Conservation (phyloP, 2,329 filamentous ascomycete species). For the Trichoderma gracile region DNA sequence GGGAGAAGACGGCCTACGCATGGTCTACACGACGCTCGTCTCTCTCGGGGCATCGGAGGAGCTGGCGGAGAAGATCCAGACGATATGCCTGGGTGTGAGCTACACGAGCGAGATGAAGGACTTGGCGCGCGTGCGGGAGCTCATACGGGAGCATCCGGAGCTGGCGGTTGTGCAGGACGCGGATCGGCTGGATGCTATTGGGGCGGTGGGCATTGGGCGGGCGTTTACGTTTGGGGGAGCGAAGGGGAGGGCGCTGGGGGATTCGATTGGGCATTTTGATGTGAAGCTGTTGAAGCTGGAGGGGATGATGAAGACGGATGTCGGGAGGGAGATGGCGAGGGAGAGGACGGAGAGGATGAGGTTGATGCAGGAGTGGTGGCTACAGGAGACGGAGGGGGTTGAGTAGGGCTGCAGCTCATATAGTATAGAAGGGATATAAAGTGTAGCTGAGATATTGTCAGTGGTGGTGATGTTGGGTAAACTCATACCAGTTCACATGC, state of each 20-base stretch:
- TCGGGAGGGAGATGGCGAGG: constrained; percentile 54
- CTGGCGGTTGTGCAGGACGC: constrained; percentile 84
- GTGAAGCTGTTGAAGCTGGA: constrained; percentile 71
- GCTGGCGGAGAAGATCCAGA: constrained; percentile 68
- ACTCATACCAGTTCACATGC: no score
- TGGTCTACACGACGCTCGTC: constrained; percentile 58
- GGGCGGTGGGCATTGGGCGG: constrained; percentile 79
- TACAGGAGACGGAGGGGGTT: constrained; percentile 47
- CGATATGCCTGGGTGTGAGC: constrained; percentile 73
- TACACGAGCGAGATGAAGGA: constrained; percentile 73
- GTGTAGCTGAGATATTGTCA: background rate
- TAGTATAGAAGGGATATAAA: no score
- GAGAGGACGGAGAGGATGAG: constrained; percentile 55
- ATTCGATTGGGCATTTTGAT: constrained; percentile 72
- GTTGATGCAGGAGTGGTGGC: constrained; percentile 60
- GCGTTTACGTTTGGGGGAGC: constrained; percentile 66
- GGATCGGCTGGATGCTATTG: constrained; percentile 87
- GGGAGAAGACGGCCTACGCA: constrained; percentile 57
- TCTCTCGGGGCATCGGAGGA: constrained; percentile 55
- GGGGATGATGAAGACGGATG: constrained; percentile 63
- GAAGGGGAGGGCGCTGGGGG: constrained; percentile 58
- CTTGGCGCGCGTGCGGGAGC: constrained; percentile 56
- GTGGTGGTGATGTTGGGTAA: no score
- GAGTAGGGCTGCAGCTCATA: no score
- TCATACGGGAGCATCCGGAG: constrained; percentile 64